Evolutionary conservation across 306 rosid genomes (phyloP), one percentile per base, ranked within the genome.

Genomic region (Glycine soja): DNA sequence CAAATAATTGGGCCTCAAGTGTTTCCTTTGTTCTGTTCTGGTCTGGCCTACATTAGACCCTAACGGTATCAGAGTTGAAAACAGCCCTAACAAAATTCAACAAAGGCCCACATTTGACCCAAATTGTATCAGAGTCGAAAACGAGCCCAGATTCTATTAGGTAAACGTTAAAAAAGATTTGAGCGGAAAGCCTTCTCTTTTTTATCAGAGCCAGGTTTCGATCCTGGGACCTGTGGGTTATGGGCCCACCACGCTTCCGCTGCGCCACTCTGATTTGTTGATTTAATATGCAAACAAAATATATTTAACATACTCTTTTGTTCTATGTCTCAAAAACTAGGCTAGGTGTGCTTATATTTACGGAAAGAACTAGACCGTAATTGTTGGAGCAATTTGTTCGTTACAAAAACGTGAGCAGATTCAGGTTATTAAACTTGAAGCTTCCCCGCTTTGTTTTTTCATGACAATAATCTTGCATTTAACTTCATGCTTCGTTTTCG

Each of bases 211-310:
- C 91, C 91, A 87, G 86, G 92, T 88, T 90, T 90, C 92, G 90
- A 90, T 90, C 91, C 88, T 83, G 88, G 86, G 86, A 85, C 90
- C 88, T 87, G 91, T 89, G 90, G 92, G 91, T 87, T 89, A 91
- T 89, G 90, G 91, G 95, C 90, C 91, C 88, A 89, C 90, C 89
- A 91, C 92, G 91, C 89, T 87, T 91, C 92, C 90, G 87, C 90
- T 89, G 91, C 88, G 92, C 92, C 92, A 89, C 92, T 91, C 87
- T 91, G 89, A 91, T 90, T 67, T 68, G 15, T 36, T 66, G 14
- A 13, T 8, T 2, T 0, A 0, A 0, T 1, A 0, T 0, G 1
- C 7, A 43, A 36, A 12, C 3, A 6, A 34, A 2, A 11, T 62
- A 24, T 61, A 61, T 61, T 10, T 1, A 61, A 0, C 4, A 38